Evolutionary conservation across 805 yeast genomes (phyloP), one percentile per base, ranked within the genome.

Genomic region (Kregervanrija fluxuum): DNA sequence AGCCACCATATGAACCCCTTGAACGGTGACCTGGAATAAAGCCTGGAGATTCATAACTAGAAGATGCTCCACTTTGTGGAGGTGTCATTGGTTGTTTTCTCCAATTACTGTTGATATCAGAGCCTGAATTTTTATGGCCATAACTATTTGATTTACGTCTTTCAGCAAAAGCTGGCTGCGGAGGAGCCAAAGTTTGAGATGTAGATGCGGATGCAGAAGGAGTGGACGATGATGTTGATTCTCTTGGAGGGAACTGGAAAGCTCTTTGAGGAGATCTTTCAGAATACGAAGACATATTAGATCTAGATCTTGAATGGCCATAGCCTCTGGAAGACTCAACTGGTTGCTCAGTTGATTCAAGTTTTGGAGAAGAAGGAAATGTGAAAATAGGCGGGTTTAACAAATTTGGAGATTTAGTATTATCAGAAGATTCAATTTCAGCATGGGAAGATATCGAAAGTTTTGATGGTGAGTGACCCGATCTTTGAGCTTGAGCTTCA

Each of bases 401-500:
- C 13, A 47, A 30, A 9, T 51, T 45, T 8, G 52, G 14, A 5
- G 44, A 38, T 15, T 41, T 16, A 28, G 44, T 34, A 35, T 48
- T 13, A 33, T 40, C 51, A 32, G 46, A 17, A n/a, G 42, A 34
- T 6, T 39, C 41, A 13, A 43, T 44, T 11, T 43, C 47, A 8
- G 44, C 33, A 3, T 51, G 43, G 4, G 52, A 37, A 8, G 57
- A 45, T 2, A 51, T 33, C 2, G 60, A 48, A 22, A 54, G 32
- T 39, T 60, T 60, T 9, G 67, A 56, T 30, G 69, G 69, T 10
- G 70, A 65, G 11, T 50, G 40, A 28, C 56, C 53, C 9, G 61
- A 51, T 62, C 89, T 75, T 60, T 87, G 93, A 2, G 84, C 82
- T 59, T 82, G 88, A 34, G 81, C 90, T 53, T 81, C 82, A 4